phyloP scores from a whole-genome alignment of 148 eudicot genomes.

The Agrostemma githago region DNA sequence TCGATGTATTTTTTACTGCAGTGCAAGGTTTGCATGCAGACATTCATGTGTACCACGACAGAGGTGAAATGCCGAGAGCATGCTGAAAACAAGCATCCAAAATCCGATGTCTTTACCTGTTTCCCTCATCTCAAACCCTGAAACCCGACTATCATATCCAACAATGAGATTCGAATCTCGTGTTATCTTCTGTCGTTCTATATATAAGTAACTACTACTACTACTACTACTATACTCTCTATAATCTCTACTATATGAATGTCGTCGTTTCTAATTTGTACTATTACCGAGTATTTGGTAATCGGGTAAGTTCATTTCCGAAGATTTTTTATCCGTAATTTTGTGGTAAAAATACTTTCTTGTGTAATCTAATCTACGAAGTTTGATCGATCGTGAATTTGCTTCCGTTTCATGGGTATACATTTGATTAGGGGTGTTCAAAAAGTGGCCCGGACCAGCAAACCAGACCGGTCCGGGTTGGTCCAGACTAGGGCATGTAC shows the following conservation, averaged over 20 bases:
- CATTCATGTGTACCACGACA: slow-evolving; percentile 78
- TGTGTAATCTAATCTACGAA: no score
- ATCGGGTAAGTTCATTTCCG: not conserved
- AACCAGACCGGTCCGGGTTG: no score
- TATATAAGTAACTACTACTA: not conserved
- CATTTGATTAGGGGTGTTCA: no score
- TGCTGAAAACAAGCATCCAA: slow-evolving; percentile 83
- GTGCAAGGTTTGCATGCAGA: slow-evolving; percentile 97
- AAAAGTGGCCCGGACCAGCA: no score
- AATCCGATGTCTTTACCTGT: slow-evolving; percentile 50
- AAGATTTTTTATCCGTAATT: no score
- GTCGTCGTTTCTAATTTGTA: not conserved
- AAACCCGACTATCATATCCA: not conserved
- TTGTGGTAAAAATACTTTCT: no score
- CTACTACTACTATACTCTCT: not conserved
- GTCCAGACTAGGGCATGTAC: no score
- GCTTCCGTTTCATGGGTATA: no score
- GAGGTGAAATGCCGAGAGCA: slow-evolving; percentile 88
- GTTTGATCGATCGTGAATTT: no score
- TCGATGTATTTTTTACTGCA: slow-evolving; percentile 28
- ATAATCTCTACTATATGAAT: not conserved
- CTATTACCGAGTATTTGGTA: not conserved
- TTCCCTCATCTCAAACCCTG: slow-evolving; percentile 64
- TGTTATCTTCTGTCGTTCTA: slow-evolving; percentile 1
- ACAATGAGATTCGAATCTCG: not conserved